Evolutionary conservation across 139 green algal genomes (phyloP), one percentile per base, ranked within the genome.

Genomic region (Volvox africanus): DNA sequence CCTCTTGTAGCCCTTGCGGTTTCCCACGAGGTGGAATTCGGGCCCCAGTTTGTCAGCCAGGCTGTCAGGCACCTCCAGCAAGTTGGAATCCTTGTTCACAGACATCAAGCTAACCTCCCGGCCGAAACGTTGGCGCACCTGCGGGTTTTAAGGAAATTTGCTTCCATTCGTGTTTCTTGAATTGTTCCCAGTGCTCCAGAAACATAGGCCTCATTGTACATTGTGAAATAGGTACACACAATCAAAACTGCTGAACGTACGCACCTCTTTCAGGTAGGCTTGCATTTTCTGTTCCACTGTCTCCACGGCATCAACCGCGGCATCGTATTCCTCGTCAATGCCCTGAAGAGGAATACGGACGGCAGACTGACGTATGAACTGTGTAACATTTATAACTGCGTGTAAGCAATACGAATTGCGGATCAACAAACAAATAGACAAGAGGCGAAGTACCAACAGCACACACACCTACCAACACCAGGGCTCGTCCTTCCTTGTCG

Each of bases 81-180:
- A 91, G 91, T 99, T 95, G 77, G 82, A 95, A 61, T 99, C 97
- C 92, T 99, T 99, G 88, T 97, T 97, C n/a, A 97, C 50, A 1
- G 91, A 94, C 36, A 97, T 91, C 28, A 84, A 44, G 18, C 19
- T 35, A 11, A 84, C 32, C 21, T 65, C 37, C 21, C 19, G 78
- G 37, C 78, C 78, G 16, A 68, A 68, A 16, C 78, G 78, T 19
- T 62, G 22, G 78, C 78, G 78, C 12, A 84, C 78, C 78, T 84
- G 78, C 1, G 65, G 65, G 11, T 12, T 24, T 24, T 73, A 6
- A 24, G 65, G 24, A 73, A 73, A 16, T 12, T 73, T 6, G 65
- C 21, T 28, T 73, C 3, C 11, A 12, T 73, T 24, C 11, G 65
- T 73, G 65, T 73, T 16, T 55, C 9, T 55, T 5, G 44, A n/a